Base-by-base conservation (phyloP, 495 filamentous ascomycete species). In the Penicillium angulare region DNA sequence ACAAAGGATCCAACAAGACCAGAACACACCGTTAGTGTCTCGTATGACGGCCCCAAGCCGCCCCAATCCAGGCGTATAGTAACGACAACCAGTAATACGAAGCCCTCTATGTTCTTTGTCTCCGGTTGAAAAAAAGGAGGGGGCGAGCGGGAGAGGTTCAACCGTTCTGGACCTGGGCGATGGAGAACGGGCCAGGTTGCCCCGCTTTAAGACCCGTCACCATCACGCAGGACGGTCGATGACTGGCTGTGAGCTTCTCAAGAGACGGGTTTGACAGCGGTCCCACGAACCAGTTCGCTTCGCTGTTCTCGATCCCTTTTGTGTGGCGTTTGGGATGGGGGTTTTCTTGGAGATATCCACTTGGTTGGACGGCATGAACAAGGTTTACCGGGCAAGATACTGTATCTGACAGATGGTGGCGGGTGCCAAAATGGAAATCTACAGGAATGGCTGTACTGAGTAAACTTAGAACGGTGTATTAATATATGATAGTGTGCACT, bases 251-350 rank as follows among this genome's bases (percentile, higher is more conserved):
- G 3, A n/a, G 18, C 18, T n/a, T 16, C 48, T 55, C 24, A 43
- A 39, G 18, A 15, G 38, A 53, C 27, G 51, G 43, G 51, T 47
- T 44, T 59, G 56, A 55, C 56, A 55, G 39, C 39, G 43, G 46
- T 59, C 47, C 48, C 47, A 55, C 44, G 52, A 59, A 59, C 56
- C 52, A 46, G 21, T 49, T 52, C 52, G 47, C 40, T 55, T 35
- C 7, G 13, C 34, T 18, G 40, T 15, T 31, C 36, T 22, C 38
- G 38, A 41, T 41, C 38, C 5, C 27, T 31, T 31, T 31, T 31
- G 8, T 29, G 26, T 29, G 26, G 5, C 13, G 8, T 31, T n/a
- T n/a, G n/a, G n/a, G n/a, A n/a, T n/a, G n/a, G n/a, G n/a, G n/a
- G n/a, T n/a, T n/a, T n/a, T n/a, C n/a, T n/a, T n/a, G n/a, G n/a